Percentiles rank a stretch among this genome's conserved stretches.
Conservation (phyloP, 129 eudicot species). For the Solidago caesia region DNA sequence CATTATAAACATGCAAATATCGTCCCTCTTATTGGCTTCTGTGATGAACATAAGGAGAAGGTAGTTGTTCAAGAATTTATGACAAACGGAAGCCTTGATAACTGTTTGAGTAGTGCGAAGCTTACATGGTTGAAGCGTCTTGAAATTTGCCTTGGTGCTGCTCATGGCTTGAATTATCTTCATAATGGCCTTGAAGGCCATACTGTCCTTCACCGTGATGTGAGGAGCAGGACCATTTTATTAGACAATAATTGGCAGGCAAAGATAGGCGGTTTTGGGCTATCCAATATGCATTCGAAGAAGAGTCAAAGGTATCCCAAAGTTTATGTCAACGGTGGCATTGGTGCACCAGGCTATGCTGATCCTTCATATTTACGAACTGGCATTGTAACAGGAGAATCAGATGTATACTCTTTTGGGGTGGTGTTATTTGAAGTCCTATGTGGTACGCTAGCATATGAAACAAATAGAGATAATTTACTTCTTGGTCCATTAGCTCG, state of each 20-base stretch:
- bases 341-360: constrained; percentile 4
- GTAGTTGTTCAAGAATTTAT: constrained; percentile 18
- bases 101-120: constrained; percentile 2
- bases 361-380: constrained; percentile 18
- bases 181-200: constrained; percentile 24
- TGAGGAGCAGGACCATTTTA: constrained; percentile 25
- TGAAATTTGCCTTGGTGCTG: constrained; percentile 24
- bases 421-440: constrained; percentile 25
- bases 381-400: constrained; percentile 9
- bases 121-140: constrained; percentile 24
- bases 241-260: constrained; percentile 21
- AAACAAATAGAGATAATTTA: neutral
- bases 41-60: constrained; percentile 19
- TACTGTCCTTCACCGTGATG: constrained; percentile 7
- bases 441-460: constrained; percentile 20
- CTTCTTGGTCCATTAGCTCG: constrained; percentile 23
- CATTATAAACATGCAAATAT: constrained; percentile 23
- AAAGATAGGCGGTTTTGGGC: constrained; percentile 30
- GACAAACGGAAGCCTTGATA: constrained; percentile 19
- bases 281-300: neutral
- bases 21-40: constrained; percentile 27
- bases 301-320: neutral
- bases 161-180: constrained; percentile 25
- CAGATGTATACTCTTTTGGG: constrained; percentile 32
- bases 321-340: neutral